Conservation (phyloP, 306 rosid genomes). For the Dalbergia cultrata region DNA sequence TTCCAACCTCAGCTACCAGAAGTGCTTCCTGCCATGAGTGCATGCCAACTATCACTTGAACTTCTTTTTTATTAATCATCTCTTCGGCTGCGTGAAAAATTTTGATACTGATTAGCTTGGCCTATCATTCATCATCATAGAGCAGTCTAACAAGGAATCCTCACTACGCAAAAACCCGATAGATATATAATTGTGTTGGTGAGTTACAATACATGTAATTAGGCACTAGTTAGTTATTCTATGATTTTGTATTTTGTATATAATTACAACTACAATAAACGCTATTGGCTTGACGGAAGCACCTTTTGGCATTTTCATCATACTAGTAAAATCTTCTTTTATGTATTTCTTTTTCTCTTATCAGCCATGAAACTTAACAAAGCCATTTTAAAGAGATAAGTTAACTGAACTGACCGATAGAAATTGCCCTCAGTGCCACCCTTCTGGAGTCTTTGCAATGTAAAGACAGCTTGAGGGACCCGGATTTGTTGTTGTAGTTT, state of each 20-base stretch:
- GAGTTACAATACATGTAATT: too few species aligned
- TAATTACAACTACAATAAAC: too few species aligned
- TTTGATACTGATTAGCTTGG: not conserved
- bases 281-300: too few species aligned
- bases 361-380: too few species aligned
- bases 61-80: conserved; percentile 41
- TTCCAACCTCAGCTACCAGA: conserved; percentile 55
- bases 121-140: not conserved
- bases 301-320: too few species aligned
- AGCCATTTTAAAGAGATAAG: not conserved
- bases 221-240: too few species aligned
- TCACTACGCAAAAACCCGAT: not conserved
- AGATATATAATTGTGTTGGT: too few species aligned
- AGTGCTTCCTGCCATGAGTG: conserved; percentile 56
- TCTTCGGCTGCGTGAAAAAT: conserved; percentile 49
- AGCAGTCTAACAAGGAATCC: not conserved
- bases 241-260: not conserved
- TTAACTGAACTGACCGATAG: conserved; percentile 26
- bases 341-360: too few species aligned
- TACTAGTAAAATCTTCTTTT: too few species aligned
- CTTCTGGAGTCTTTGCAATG: not conserved
- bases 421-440: not conserved
- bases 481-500: conserved; percentile 25
- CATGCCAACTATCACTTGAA: conserved; percentile 52
- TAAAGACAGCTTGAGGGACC: conserved; percentile 33